A percentile compares a stretch with the other conserved stretches of the same genome.
Conservation (phyloP, 495 filamentous ascomycete genomes). For the Delitschia confertaspora region DNA sequence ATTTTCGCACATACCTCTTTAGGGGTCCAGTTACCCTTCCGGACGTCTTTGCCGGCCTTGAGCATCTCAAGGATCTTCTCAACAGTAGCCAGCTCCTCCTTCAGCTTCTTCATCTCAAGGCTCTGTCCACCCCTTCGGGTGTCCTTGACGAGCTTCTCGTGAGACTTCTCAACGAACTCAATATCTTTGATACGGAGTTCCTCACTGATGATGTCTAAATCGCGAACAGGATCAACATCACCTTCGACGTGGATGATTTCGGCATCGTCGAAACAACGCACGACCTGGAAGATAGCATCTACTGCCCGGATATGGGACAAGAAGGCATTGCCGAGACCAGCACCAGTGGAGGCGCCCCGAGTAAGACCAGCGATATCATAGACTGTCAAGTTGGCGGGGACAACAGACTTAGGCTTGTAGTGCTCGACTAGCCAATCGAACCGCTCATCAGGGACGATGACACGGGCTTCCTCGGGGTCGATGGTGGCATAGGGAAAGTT, state of each 20-base stretch:
- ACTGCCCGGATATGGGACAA: conserved; percentile 98
- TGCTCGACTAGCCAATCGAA: conserved; percentile 93
- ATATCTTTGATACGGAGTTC: conserved; percentile 98
- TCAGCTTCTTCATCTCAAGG: conserved; percentile 95
- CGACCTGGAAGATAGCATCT: conserved; percentile 99
- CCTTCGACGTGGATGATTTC: conserved; percentile 99
- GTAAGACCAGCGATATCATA: conserved; percentile 99
- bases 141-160: conserved; percentile 83
- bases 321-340: conserved; percentile 96
- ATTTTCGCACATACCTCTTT: conserved; percentile 74
- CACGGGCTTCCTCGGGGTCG: conserved; percentile 95
- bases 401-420: conserved; percentile 92
- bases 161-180: conserved; percentile 93
- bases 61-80: conserved; percentile 76
- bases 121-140: conserved; percentile 90
- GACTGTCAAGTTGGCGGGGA: conserved; percentile 95
- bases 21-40: conserved; percentile 77
- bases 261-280: conserved; percentile 97
- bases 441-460: conserved; percentile 92
- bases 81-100: conserved; percentile 87
- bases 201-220: conserved; percentile 93
- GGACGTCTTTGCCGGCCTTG: conserved; percentile 81
- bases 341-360: conserved; percentile 90
- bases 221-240: conserved; percentile 88
- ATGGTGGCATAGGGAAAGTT: conserved; percentile 99